phyloP scores from a whole-genome alignment of 441 rosid genomes.

The Kokia cookei region DNA sequence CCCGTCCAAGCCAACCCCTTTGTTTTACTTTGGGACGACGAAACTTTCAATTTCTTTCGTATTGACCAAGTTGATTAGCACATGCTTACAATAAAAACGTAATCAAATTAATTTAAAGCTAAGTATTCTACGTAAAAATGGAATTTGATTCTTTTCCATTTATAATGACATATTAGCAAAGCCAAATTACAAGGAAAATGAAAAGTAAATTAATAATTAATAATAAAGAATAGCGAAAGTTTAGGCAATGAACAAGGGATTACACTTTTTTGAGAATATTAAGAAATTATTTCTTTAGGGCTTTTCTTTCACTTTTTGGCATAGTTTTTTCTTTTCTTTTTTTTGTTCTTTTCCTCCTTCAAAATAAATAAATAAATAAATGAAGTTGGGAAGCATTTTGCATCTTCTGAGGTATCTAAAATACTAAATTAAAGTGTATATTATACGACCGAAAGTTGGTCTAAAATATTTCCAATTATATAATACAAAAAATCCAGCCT shows the following conservation, averaged over 20 bases:
- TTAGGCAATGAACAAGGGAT: conserved; percentile 50
- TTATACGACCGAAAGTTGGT: not conserved
- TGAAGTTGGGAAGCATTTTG: not conserved
- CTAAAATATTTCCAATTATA: not conserved
- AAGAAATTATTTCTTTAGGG: conserved; percentile 14
- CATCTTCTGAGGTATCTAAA: not conserved
- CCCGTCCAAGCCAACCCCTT: too few species aligned
- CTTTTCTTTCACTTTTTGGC: conserved; percentile 6
- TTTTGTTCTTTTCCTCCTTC: not conserved
- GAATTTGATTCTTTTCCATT: not conserved
- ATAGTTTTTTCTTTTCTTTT: not conserved
- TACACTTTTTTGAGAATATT: conserved; percentile 16
- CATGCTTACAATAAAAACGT: not conserved
- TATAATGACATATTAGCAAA: not conserved
- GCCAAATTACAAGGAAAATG: not conserved
- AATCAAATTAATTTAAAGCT: not conserved
- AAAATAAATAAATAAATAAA: not conserved
- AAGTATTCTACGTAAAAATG: not conserved
- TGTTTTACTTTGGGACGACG: not conserved
- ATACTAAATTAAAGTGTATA: not conserved
- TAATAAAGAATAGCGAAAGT: conserved; percentile 21
- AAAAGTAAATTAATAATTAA: not conserved
- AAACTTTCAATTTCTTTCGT: not conserved
- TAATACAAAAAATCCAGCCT: not conserved
- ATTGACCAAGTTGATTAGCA: not conserved